These are phyloP conservation scores for Limnomonas spitsbergensis DNA, from an alignment of 139 green algal genomes.

Conservation along the genomic window DNA sequence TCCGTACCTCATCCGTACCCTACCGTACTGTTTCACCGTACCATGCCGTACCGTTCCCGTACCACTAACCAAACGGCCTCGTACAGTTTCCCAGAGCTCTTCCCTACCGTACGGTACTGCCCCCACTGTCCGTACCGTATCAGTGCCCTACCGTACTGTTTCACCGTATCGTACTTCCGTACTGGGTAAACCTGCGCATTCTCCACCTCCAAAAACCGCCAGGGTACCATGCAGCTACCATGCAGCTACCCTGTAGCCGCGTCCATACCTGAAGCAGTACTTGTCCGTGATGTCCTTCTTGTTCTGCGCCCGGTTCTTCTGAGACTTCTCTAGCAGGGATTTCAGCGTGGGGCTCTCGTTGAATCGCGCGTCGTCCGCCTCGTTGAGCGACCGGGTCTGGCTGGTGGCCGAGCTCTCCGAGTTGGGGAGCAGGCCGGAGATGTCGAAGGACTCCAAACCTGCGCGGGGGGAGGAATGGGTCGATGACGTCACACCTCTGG, in stretches of 20 bases:
- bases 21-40: too few species aligned
- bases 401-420: background rate
- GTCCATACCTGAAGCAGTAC: slow-evolving; percentile 47
- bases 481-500: too few species aligned
- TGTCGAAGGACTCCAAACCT: too few species aligned
- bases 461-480: too few species aligned
- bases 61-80: too few species aligned
- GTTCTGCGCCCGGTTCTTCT: slow-evolving; percentile 20
- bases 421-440: background rate
- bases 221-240: background rate
- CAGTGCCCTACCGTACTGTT: background rate
- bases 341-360: slow-evolving; percentile 6
- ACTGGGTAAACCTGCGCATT: background rate
- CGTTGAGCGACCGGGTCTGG: background rate
- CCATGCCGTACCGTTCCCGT: background rate
- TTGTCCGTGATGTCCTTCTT: slow-evolving; percentile 50
- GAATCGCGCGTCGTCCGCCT: slow-evolving; percentile 1
- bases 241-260: background rate
- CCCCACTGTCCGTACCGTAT: background rate
- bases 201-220: background rate
- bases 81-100: too few species aligned
- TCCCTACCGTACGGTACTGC: too few species aligned
- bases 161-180: background rate
- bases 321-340: slow-evolving; percentile 2
- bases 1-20: too few species aligned